phyloP scores from a whole-genome alignment of 2,329 filamentous ascomycete species.

The Aureobasidium sp. region DNA sequence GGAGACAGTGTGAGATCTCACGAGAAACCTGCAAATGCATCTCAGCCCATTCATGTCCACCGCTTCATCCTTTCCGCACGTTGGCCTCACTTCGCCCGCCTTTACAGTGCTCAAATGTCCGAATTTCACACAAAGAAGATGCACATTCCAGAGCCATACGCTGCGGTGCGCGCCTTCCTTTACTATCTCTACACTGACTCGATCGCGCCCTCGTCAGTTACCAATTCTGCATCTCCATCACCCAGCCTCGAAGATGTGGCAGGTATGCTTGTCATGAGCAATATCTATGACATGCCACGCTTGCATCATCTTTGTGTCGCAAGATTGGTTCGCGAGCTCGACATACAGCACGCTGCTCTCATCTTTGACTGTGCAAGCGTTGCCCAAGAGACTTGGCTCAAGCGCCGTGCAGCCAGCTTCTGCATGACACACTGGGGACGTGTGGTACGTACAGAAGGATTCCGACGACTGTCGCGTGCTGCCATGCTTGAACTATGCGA shows the following conservation, averaged over 20 bases:
- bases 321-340: slow-evolving; percentile 79
- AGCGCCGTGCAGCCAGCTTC: slow-evolving; percentile 77
- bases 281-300: slow-evolving; percentile 95
- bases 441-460: slow-evolving; percentile 81
- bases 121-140: slow-evolving; percentile 96
- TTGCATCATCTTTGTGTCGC: slow-evolving; percentile 87
- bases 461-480: slow-evolving; percentile 68
- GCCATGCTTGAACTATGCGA: slow-evolving; percentile 87
- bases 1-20: slow-evolving; percentile 34
- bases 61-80: slow-evolving; percentile 88
- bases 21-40: slow-evolving; percentile 44
- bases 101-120: slow-evolving; percentile 91
- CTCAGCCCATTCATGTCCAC: slow-evolving; percentile 85
- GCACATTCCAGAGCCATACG: slow-evolving; percentile 95
- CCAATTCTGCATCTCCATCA: slow-evolving; percentile 28
- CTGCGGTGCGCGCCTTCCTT: slow-evolving; percentile 86
- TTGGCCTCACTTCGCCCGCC: slow-evolving; percentile 91
- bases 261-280: slow-evolving; percentile 92
- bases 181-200: slow-evolving; percentile 97
- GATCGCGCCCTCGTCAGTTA: slow-evolving; percentile 46
- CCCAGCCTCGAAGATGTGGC: slow-evolving; percentile 74
- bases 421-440: slow-evolving; percentile 93
- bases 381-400: slow-evolving; percentile 89
- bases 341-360: slow-evolving; percentile 88
- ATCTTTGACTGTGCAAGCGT: slow-evolving; percentile 92